Base-by-base conservation (phyloP, 768 basidiomycete species). In the Lactarius evosmus region DNA sequence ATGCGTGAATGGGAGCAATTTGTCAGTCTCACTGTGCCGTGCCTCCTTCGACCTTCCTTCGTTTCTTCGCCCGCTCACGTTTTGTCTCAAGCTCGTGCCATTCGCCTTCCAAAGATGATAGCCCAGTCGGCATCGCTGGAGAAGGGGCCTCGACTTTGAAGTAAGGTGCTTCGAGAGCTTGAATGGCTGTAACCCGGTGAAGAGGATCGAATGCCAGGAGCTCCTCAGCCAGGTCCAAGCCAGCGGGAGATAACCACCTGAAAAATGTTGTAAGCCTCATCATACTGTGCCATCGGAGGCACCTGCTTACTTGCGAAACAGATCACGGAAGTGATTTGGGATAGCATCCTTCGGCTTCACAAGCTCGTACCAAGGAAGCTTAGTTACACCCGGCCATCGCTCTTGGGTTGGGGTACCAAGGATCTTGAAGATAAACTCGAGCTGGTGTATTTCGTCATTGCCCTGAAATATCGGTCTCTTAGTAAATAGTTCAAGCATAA, bases 41-140 rank as follows among this genome's bases (percentile, higher is more conserved):
- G 53, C 68, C 66, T 38, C 53, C 68, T 54, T 86, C 88, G 66
- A 80, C 79, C 80, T 83, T 88, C 77, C 83, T 83, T 73, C 85
- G 81, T 75, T 89, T 89, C 77, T 86, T 91, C 62, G 89, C 88
- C 44, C 93, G 83, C 77, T 98, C 94, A 61, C 87, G 82, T 75
- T 98, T 99, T 14, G 93, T 91, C 74, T 98, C 95, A 66, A 95
- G 81, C 74, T 99, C 97, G 75, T 99, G 97, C 92, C 95, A 98
- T 74, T 98, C 97, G 51, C 97, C 96, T 72, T 93, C 86, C 46
- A 97, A 76, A 14, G 82, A 82, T 14, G 88, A 83, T 62, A 98
- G 76, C 94, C 92, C 89, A 22, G 82, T 76, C 3, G 97, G 97
- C 51, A 82, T 81, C 67, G 84, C 81, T 60, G 93, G 83, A 33